Conservation (phyloP, 257 asterid genomes). For the Petunia secreta region DNA sequence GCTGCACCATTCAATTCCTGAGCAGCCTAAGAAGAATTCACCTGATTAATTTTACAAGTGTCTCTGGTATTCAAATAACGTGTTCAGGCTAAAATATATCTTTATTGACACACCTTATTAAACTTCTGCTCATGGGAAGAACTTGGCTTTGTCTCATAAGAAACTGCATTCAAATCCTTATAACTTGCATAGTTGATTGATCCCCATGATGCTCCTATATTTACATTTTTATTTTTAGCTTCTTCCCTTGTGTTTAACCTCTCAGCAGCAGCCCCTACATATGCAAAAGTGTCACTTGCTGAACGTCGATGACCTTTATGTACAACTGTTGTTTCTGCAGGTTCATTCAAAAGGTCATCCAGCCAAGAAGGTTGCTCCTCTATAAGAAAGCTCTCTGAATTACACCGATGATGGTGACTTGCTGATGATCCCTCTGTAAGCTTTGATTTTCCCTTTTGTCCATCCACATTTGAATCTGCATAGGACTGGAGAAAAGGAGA, state of each 20-base stretch:
- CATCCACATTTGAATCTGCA: constrained; percentile 30
- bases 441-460: constrained; percentile 32
- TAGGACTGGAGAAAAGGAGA: constrained; percentile 32
- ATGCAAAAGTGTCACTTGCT: constrained; percentile 69
- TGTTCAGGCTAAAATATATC: not conserved
- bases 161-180: constrained; percentile 29
- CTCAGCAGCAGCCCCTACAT: constrained; percentile 43
- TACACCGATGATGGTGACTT: constrained; percentile 54
- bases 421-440: constrained; percentile 24
- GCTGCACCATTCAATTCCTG: constrained; percentile 44
- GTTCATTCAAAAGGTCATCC: constrained; percentile 73
- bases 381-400: constrained; percentile 58
- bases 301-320: constrained; percentile 65
- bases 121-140: constrained; percentile 38
- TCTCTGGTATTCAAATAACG: not conserved
- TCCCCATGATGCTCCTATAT: constrained; percentile 27
- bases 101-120: constrained; percentile 38
- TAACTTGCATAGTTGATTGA: constrained; percentile 29
- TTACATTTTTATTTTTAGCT: constrained; percentile 24
- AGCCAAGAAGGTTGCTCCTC: constrained; percentile 88
- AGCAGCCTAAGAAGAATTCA: constrained; percentile 1
- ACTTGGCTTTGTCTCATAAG: constrained; percentile 30
- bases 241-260: constrained; percentile 39
- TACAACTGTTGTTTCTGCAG: constrained; percentile 34
- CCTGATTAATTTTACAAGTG: not conserved